Conservation (phyloP, 2,329 filamentous ascomycete genomes). For the Cercospora janseana region DNA sequence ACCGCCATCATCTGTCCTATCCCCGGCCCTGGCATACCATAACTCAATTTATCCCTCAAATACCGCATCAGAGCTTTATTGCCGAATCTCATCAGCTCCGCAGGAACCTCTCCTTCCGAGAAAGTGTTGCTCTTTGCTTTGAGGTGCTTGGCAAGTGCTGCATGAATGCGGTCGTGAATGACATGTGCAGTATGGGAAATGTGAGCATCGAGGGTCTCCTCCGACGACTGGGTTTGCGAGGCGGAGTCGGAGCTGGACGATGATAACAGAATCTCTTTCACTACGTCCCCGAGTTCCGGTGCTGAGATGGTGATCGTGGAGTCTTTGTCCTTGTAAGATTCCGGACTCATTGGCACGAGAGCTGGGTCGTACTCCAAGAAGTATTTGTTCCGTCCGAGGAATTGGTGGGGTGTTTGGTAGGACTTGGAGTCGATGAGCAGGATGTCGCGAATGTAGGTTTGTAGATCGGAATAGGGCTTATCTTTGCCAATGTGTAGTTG, state of each 20-base stretch:
- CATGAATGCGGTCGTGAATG: constrained; percentile 7
- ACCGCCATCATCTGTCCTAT: constrained; percentile 55
- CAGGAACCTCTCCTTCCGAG: constrained; percentile 5
- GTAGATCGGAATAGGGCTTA: constrained; percentile 28
- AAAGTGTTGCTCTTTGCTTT: too few species aligned
- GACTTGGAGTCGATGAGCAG: constrained; percentile 56
- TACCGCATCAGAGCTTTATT: constrained; percentile 52
- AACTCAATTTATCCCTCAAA: constrained; percentile 57
- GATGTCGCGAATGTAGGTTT: constrained; percentile 52
- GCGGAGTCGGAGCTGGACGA: neutral
- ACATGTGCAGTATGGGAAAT: neutral
- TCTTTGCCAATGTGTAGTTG: neutral
- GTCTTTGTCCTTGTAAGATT: constrained; percentile 13
- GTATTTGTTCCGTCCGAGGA: constrained; percentile 55
- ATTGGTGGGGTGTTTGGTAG: constrained; percentile 56
- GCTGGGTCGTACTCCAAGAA: constrained; percentile 50
- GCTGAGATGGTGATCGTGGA: neutral
- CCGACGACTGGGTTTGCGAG: neutral
- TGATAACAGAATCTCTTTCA: neutral
- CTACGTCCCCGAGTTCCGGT: neutral
- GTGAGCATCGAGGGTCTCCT: neutral
- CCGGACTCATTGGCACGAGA: constrained; percentile 17
- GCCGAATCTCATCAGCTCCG: constrained; percentile 25
- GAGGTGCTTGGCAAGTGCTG: neutral
- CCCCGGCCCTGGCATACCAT: constrained; percentile 53